A percentile compares a stretch with the other conserved stretches of the same genome.
Conservation (phyloP, 2,329 filamentous ascomycete genomes). For the Alternaria triticina region DNA sequence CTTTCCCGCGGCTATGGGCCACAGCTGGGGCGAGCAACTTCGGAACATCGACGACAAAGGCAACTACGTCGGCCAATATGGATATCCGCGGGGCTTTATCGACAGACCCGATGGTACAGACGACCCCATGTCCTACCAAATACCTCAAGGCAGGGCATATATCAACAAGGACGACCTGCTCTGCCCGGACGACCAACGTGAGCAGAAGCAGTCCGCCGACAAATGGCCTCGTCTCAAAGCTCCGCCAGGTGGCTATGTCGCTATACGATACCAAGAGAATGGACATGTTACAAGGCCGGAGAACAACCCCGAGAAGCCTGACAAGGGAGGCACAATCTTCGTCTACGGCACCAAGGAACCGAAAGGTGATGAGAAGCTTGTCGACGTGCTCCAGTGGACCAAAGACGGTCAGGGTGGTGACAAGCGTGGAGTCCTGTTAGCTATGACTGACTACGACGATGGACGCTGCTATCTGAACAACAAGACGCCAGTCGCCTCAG, state of each 20-base stretch:
- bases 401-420: conserved; percentile 81
- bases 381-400: conserved; percentile 80
- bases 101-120: conserved; percentile 51
- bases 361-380: conserved; percentile 62
- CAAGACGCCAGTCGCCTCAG: conserved; percentile 59
- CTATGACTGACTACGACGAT: conserved; percentile 84
- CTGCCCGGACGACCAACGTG: conserved; percentile 68
- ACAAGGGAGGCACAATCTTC: conserved; percentile 54
- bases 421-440: conserved; percentile 75
- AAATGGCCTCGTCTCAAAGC: conserved; percentile 68
- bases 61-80: conserved; percentile 71
- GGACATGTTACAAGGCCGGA: conserved; percentile 55
- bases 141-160: no score
- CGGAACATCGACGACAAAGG: conserved; percentile 75
- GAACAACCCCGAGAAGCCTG: conserved; percentile 51
- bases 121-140: no score
- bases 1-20: conserved; percentile 48
- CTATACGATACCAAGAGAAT: conserved; percentile 60
- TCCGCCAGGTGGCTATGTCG: conserved; percentile 55
- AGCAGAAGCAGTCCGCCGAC: conserved; percentile 56
- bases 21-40: conserved; percentile 85
- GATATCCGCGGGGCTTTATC: conserved; percentile 76
- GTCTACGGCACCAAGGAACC: conserved; percentile 58
- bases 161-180: conserved; percentile 51
- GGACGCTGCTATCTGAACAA: conserved; percentile 87